phyloP scores from a whole-genome alignment of 2,329 filamentous ascomycete species.

The Zarea fungicola region DNA sequence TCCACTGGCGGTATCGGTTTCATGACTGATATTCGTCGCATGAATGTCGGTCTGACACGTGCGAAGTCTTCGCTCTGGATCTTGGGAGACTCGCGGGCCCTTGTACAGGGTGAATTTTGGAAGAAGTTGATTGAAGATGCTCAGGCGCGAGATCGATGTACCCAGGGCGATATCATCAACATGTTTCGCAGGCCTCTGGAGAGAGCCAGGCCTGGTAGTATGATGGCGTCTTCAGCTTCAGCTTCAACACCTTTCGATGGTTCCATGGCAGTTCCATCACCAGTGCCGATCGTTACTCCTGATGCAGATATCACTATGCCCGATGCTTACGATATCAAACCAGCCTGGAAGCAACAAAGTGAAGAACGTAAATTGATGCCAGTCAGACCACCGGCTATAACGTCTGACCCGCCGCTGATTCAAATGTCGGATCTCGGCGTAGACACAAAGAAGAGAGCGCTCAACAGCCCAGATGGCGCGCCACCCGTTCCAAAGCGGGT shows the following conservation, averaged over 20 bases:
- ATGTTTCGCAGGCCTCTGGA: constrained; percentile 43
- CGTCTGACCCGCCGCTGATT: constrained; percentile 34
- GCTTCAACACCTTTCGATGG: constrained; percentile 10
- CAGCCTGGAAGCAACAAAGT: not conserved
- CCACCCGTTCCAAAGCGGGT: constrained; percentile 37
- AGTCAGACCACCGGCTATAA: constrained; percentile 14
- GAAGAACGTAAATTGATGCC: constrained; percentile 2
- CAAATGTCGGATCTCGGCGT: constrained; percentile 27
- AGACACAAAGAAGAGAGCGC: constrained; percentile 38
- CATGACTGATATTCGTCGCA: constrained; percentile 94
- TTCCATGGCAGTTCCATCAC: not conserved
- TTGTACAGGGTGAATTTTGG: constrained; percentile 90
- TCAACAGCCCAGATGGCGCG: constrained; percentile 31
- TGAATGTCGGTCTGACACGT: constrained; percentile 97
- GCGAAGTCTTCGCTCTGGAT: constrained; percentile 97
- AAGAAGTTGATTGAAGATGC: constrained; percentile 79
- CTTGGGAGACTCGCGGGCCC: constrained; percentile 81
- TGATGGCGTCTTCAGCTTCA: constrained; percentile 17
- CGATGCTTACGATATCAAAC: not conserved
- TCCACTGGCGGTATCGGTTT: constrained; percentile 96
- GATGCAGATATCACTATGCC: constrained; percentile 13
- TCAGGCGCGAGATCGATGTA: constrained; percentile 68
- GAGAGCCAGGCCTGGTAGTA: constrained; percentile 25
- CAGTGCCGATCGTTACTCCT: constrained; percentile 13
- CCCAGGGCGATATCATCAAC: constrained; percentile 53